Base-by-base conservation (phyloP, 176 grass and related monocot species). In the Aegilops longissima region DNA sequence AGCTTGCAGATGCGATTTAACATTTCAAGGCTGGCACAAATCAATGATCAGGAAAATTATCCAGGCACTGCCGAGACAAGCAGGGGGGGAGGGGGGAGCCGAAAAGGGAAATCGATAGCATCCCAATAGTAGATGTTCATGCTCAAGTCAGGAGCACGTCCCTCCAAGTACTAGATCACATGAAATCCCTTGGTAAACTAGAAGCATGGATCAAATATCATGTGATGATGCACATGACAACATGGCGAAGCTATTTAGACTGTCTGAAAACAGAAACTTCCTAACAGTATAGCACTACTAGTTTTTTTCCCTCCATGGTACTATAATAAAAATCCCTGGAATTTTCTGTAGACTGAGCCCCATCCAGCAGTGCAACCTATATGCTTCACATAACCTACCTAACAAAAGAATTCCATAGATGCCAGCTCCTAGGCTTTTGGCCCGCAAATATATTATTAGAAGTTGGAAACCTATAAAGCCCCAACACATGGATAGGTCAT, bases 121-220 rank as follows among this genome's bases (percentile, higher is more conserved):
- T 65, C 36, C 78, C 38, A 80, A 9, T 66, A 30, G 29, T 34
- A 44, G 17, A 69, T 68, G 64, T 17, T 31, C 42, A 69, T 69
- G 64, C 39, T 69, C 21, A 82, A 38, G 30, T 7, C 14, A 76
- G 25, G 30, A 54, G 73, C 73, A 76, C 45, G 25, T 54, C 45
- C 73, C 51, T 4, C 45, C 73, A 76, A 44, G 73, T 49, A 54
- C 73, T 1, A 18, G 73, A 76, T 47, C 44, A 76, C 8, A 16
- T 76, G 16, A 54, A 14, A 31, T 76, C 4, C 47, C 73, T 56
- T 76, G n/a, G 56, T 44, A 64, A 64, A 42, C 36, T 9, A 80
- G n/a, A 64, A 80, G 59, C 34, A 80, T 80, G 78, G 35, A 36
- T 78, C 31, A 33, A 59, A 31, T 80, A 64, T 65, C 34, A 40